These are phyloP conservation scores for Fagopyrum homotropicum DNA, from an alignment of 148 eudicot species.

Conservation along the genomic window DNA sequence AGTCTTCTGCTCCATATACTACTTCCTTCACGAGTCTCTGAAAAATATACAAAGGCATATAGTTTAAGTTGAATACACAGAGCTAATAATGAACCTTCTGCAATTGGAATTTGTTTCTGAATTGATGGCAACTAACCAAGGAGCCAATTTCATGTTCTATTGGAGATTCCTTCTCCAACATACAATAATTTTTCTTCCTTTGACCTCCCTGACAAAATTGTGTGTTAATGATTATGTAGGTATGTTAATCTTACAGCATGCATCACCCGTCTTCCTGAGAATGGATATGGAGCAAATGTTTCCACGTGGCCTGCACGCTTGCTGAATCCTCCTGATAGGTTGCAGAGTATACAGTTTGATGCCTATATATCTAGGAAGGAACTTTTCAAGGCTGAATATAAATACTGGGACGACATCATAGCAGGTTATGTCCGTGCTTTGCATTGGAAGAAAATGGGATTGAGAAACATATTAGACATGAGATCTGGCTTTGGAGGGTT, in stretches of 20 bases:
- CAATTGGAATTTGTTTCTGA: neutral
- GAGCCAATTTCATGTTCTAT: neutral
- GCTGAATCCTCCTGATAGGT: conserved; percentile 74
- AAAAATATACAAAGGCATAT: neutral
- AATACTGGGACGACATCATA: conserved; percentile 84
- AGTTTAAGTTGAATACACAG: neutral
- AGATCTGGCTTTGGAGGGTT: conserved; percentile 99
- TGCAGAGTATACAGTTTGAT: conserved; percentile 84
- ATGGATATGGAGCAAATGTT: conserved; percentile 65
- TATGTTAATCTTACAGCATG: conserved; percentile 81
- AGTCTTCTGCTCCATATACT: neutral
- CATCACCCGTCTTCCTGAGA: conserved; percentile 70
- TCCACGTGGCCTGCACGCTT: conserved; percentile 82
- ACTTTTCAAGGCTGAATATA: conserved; percentile 80
- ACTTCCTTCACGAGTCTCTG: neutral
- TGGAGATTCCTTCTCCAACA: neutral
- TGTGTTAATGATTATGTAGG: conserved; percentile 36
- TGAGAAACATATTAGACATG: conserved; percentile 94
- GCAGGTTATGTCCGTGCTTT: conserved; percentile 61
- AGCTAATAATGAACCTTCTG: neutral
- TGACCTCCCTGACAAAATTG: neutral
- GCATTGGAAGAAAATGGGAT: conserved; percentile 47
- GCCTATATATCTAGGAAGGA: conserved; percentile 89
- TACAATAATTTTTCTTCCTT: neutral
- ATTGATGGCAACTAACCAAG: neutral